phyloP scores from a whole-genome alignment of 2,329 filamentous ascomycete species.

The Colletotrichum agaves region DNA sequence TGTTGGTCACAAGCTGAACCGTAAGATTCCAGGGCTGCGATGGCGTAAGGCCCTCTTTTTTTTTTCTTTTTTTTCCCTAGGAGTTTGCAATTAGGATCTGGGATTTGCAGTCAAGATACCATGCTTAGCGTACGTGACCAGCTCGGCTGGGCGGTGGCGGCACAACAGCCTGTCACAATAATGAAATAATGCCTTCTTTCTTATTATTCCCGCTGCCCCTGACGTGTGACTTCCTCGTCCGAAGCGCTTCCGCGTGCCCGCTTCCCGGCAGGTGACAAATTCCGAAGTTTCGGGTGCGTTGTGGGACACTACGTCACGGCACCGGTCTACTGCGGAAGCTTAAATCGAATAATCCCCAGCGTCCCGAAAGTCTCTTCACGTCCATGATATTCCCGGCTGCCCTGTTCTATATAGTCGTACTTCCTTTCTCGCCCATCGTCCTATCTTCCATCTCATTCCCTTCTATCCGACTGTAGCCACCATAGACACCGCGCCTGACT shows the following conservation, averaged over 20 bases:
- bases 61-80: constrained; percentile 11
- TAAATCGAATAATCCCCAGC: constrained; percentile 13
- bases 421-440: background rate
- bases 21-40: too few relatives aligned
- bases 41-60: background rate
- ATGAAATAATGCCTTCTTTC: constrained; percentile 25
- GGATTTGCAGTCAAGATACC: constrained; percentile 31
- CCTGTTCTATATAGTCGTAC: background rate
- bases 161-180: constrained; percentile 3
- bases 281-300: constrained; percentile 17
- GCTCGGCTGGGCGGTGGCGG: constrained; percentile 1
- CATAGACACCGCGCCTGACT: background rate
- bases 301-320: constrained; percentile 34
- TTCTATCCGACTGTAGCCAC: background rate
- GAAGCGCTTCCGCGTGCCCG: constrained; percentile 6
- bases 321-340: constrained; percentile 13
- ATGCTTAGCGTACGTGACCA: constrained; percentile 20
- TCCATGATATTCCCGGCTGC: constrained; percentile 14
- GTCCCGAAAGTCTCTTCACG: background rate
- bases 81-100: constrained; percentile 3
- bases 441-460: background rate
- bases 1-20: background rate
- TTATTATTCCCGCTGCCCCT: background rate
- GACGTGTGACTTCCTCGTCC: constrained; percentile 16
- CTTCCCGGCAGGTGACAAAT: constrained; percentile 17